phyloP scores from a whole-genome alignment of 2,329 filamentous ascomycete species.

The Elsinoe australis region DNA sequence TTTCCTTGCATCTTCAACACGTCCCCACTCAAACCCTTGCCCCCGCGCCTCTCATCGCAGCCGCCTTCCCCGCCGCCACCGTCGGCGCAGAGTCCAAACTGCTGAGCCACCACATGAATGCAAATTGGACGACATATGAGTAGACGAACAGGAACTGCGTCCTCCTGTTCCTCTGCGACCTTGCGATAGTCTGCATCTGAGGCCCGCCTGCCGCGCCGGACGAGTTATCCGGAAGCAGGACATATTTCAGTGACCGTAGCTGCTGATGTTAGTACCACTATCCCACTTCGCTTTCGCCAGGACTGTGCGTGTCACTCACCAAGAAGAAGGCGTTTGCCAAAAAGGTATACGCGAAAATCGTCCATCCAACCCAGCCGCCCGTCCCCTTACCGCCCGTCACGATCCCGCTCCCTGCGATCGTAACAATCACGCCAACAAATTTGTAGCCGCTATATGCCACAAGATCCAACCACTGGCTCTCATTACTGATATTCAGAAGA shows the following conservation, averaged over 20 bases:
- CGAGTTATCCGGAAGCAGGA: constrained; percentile 70
- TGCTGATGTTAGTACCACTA: constrained; percentile 31
- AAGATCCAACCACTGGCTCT: constrained; percentile 85
- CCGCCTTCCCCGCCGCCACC: constrained; percentile 1
- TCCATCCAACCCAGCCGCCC: constrained; percentile 82
- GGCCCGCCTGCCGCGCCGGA: constrained; percentile 54
- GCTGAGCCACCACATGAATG: constrained; percentile 83
- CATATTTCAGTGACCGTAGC: constrained; percentile 93
- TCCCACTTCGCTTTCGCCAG: not conserved
- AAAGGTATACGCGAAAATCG: constrained; percentile 84
- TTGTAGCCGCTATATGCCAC: constrained; percentile 98
- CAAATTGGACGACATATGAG: constrained; percentile 85
- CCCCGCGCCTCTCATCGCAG: not conserved
- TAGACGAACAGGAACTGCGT: constrained; percentile 93
- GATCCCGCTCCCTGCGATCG: constrained; percentile 70
- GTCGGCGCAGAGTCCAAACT: constrained; percentile 33
- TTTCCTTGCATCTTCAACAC: too few relatives aligned
- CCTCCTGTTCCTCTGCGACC: constrained; percentile 76
- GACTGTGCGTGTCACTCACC: constrained; percentile 48
- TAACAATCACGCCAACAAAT: constrained; percentile 92
- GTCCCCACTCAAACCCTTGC: not conserved
- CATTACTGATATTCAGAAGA: constrained; percentile 84
- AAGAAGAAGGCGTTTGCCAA: constrained; percentile 91
- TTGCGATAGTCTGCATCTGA: constrained; percentile 63
- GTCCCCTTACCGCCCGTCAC: constrained; percentile 72